Base-by-base conservation (phyloP, 2,329 filamentous ascomycete species). In the Aaosphaeria pasadenensis region DNA sequence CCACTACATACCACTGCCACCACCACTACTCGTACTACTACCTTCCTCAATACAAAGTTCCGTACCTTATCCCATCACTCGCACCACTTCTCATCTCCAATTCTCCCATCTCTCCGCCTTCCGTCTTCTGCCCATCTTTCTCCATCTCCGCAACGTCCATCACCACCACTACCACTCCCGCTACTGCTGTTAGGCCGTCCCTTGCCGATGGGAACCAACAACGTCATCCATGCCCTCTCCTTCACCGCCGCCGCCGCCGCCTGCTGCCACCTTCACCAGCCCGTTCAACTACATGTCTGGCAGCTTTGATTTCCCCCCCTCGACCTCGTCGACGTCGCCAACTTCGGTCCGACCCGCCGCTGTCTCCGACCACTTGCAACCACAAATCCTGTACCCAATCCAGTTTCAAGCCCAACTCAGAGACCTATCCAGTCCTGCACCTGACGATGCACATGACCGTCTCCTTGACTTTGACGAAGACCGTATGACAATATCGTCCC, bases 271-370 rank as follows among this genome's bases (percentile, higher is more conserved):
- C 46, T 68, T 64, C 56, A 36, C 33, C 7, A 65, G 63, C 45
- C 51, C 64, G 45, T 68, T 64, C 56, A 36, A 9, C 7, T 36
- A 36, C 33, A 65, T 65, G 33, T 64, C 64, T 33, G 72, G 70
- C 51, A 65, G 63, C 56, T 75, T 75, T 59, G 75, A 77, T 60
- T 70, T 70, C 45, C 74, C 75, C 24, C 71, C 73, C 40, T 74
- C 74, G 39, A 67, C 63, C n/a, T 49, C 60, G 5, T 63, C 66
- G 5, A 51, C 58, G 6, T 32, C 58, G 42, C 57, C 48, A 6
- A 45, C 44, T 9, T 28, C 50, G n/a, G 30, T 50, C 24, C 50
- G 51, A 29, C 33, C n/a, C 33, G 11, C 29, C 24, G 9, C 11
- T 13, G 24, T 39, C 38, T 17, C 13, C 36, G 48, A 46, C 13